Percentiles rank a stretch among this genome's conserved stretches.
These are phyloP conservation scores for Hyaloperonospora arabidopsidis DNA, from an alignment of 352 stramenopile genomes.

Conservation along the genomic window DNA sequence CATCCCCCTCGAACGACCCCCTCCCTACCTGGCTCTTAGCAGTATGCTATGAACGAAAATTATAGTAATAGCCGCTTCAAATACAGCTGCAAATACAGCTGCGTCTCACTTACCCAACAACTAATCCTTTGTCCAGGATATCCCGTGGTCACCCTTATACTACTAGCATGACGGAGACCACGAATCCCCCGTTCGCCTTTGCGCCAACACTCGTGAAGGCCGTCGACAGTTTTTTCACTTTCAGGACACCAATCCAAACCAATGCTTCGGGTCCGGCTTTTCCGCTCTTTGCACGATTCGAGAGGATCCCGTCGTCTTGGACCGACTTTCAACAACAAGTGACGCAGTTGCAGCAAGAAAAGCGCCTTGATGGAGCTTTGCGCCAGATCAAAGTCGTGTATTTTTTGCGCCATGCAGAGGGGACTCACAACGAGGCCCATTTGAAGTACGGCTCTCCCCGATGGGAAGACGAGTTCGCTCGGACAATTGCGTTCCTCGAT, in stretches of 20 bases:
- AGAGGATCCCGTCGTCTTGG: conserved; percentile 24
- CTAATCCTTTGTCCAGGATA: too few species aligned
- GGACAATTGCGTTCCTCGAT: conserved; percentile 52
- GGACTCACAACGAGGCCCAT: conserved; percentile 64
- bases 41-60: too few species aligned
- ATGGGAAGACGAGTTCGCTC: conserved; percentile 64
- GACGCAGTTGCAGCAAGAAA: conserved; percentile 19
- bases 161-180: conserved; percentile 4
- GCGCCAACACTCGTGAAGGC: conserved; percentile 10
- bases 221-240: conserved; percentile 26
- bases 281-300: conserved; percentile 32
- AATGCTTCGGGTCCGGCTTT: neutral
- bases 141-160: neutral
- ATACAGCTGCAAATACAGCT: too few species aligned
- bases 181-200: neutral
- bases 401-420: conserved; percentile 68
- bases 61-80: too few species aligned
- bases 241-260: conserved; percentile 6
- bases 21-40: too few species aligned
- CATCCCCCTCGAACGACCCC: too few species aligned
- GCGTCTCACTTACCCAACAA: too few species aligned
- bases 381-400: conserved; percentile 66
- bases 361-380: conserved; percentile 2
- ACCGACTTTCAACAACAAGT: conserved; percentile 22
- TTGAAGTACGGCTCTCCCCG: conserved; percentile 42